Evolutionary conservation across 2,329 filamentous ascomycete species (phyloP).

Genomic region (Zymoseptoria passerinii): DNA sequence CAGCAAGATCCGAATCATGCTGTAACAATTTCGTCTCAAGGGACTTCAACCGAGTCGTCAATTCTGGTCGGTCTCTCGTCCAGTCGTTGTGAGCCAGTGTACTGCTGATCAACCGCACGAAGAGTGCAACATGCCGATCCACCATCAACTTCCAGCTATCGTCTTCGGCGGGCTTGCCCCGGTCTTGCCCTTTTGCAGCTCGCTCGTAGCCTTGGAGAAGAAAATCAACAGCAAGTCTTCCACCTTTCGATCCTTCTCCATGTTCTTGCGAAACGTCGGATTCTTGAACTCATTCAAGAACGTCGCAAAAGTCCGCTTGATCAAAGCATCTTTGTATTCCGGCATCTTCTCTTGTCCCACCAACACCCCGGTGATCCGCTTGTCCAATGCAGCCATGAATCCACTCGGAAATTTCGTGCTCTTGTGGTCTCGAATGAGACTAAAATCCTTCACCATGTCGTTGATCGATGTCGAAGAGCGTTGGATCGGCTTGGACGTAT

Average conservation of each 20-base stretch:
- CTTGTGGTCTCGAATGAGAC: constrained; percentile 56
- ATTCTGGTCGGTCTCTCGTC: constrained; percentile 74
- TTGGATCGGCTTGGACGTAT: constrained; percentile 52
- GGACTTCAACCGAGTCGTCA: constrained; percentile 67
- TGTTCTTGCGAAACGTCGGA: constrained; percentile 74
- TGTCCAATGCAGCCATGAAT: constrained; percentile 63
- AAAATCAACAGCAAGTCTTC: constrained; percentile 94
- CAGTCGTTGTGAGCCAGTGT: constrained; percentile 78
- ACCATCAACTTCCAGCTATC: constrained; percentile 87
- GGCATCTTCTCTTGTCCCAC: constrained; percentile 74
- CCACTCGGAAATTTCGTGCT: constrained; percentile 63
- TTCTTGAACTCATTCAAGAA: constrained; percentile 93
- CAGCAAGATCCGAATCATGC: constrained; percentile 81
- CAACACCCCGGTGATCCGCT: constrained; percentile 72
- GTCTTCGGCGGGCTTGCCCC: constrained; percentile 64
- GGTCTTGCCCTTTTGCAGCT: constrained; percentile 68
- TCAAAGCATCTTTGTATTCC: constrained; percentile 80
- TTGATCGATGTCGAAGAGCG: constrained; percentile 65
- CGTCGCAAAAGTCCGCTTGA: constrained; percentile 89
- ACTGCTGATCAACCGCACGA: constrained; percentile 74
- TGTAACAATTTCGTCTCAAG: constrained; percentile 90
- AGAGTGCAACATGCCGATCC: constrained; percentile 88
- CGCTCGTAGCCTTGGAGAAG: constrained; percentile 88
- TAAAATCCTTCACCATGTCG: constrained; percentile 84
- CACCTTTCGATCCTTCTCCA: constrained; percentile 87